Base-by-base conservation (phyloP, 257 asterid genomes). In the Voacanga thouarsii region DNA sequence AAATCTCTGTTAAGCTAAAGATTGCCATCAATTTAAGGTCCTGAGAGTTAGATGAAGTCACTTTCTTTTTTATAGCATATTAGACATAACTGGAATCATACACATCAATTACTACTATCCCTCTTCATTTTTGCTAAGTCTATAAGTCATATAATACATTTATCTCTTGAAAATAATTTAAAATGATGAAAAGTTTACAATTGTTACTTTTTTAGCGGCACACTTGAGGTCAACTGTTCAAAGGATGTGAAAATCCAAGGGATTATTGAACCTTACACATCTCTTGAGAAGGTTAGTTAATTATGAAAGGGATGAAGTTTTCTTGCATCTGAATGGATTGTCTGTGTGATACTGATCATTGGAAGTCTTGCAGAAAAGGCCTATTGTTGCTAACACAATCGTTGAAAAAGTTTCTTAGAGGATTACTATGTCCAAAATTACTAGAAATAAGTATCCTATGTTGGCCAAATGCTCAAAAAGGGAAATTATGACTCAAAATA, bases 191-290 rank as follows among this genome's bases (percentile, higher is more conserved):
- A 50, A 15, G 69, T 30, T 12, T 74, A 8, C 30, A 28, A 21
- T 61, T 71, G 37, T 43, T 79, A 45, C 23, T n/a, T 77, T 77
- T 83, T 73, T 85, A 96, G 99, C 86, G 99, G 97, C 77, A 87
- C 92, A 47, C 86, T 96, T 82, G 99, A 93, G 86, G 84, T 96
- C 87, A 88, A 85, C 88, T 96, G 98, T 87, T 96, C 99, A 43
- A 96, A 96, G 90, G 99, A 96, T 83, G 90, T 96, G 59, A 96
- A 93, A 86, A 78, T 96, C 83, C 99, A 93, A 89, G 99, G 99
- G 74, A 85, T 91, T 81, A 89, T 96, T 85, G 99, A 98, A 78
- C 98, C 99, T 75, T 96, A 98, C 90, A 89, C 99, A 74, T 89
- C 97, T 69, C 83, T 90, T 53, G 99, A 95, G 85, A 96, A 96